Evolutionary conservation across 805 yeast species (phyloP).

Genomic region (Cyberlindnera mississippiensis): DNA sequence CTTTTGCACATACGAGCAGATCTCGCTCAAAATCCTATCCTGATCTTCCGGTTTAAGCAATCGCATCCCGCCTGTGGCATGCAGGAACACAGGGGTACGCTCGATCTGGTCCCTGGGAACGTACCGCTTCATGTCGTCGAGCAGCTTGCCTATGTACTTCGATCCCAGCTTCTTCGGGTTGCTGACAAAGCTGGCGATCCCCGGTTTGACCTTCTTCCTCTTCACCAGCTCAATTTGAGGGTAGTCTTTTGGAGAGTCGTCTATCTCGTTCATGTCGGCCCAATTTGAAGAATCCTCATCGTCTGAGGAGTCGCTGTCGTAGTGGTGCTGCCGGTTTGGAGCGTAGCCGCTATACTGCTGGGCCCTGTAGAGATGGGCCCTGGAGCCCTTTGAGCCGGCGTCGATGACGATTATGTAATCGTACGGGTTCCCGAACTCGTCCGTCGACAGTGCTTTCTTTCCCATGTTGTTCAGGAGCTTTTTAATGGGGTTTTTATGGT

Average conservation of each 20-base stretch:
- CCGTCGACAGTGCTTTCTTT: slow-evolving; percentile 24
- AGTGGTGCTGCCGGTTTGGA: background rate
- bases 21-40: slow-evolving; percentile 38
- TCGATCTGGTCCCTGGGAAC: slow-evolving; percentile 58
- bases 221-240: slow-evolving; percentile 19
- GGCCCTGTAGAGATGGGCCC: slow-evolving; percentile 51
- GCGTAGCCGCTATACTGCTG: slow-evolving; percentile 5
- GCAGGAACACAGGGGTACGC: slow-evolving; percentile 64
- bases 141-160: slow-evolving; percentile 46
- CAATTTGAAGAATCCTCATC: background rate
- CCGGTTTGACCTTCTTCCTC: slow-evolving; percentile 41
- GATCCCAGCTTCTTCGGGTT: slow-evolving; percentile 49
- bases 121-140: slow-evolving; percentile 43
- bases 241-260: slow-evolving; percentile 4
- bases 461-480: slow-evolving; percentile 3
- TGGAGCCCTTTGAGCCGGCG: slow-evolving; percentile 63
- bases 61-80: slow-evolving; percentile 70
- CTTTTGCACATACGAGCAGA: slow-evolving; percentile 46
- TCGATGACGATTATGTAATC: slow-evolving; percentile 61
- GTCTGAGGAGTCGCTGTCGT: slow-evolving; percentile 12
- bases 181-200: slow-evolving; percentile 47
- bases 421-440: slow-evolving; percentile 44
- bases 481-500: too few relatives aligned
- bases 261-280: slow-evolving; percentile 6
- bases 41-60: slow-evolving; percentile 50